A percentile compares a stretch with the other conserved stretches of the same genome.
These are phyloP conservation scores for Fusarium nelsonii DNA, from an alignment of 2,329 filamentous ascomycete genomes.

Conservation along the genomic window DNA sequence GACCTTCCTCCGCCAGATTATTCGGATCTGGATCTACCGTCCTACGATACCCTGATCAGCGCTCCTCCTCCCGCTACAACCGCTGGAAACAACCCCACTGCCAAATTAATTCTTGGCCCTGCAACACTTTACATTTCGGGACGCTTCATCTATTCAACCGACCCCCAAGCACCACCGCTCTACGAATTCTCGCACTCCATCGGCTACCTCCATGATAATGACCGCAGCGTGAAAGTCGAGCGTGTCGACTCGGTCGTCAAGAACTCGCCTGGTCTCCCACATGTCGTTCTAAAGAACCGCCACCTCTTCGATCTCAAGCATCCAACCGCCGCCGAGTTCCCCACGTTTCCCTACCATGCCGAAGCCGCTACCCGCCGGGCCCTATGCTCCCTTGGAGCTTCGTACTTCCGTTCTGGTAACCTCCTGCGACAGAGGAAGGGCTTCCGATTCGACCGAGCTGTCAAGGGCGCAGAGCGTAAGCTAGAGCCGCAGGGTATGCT, in stretches of 20 bases:
- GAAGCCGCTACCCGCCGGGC: constrained; percentile 50
- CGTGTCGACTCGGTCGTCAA: constrained; percentile 50
- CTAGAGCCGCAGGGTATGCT: constrained; percentile 44
- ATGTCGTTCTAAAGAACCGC: constrained; percentile 47
- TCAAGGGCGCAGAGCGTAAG: constrained; percentile 42
- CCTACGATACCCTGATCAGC: constrained; percentile 41
- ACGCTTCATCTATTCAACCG: constrained; percentile 52
- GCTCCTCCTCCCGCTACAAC: constrained; percentile 10
- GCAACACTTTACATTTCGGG: constrained; percentile 52
- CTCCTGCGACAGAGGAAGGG: constrained; percentile 44
- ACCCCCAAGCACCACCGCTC: constrained; percentile 48
- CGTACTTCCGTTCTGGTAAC: constrained; percentile 41
- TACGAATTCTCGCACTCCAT: constrained; percentile 55
- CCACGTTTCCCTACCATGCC: constrained; percentile 52
- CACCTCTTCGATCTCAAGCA: constrained; percentile 55
- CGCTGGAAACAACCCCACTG: constrained; percentile 19
- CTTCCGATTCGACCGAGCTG: constrained; percentile 50
- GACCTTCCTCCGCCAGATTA: constrained; percentile 29
- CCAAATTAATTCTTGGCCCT: constrained; percentile 44
- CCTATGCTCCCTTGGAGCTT: constrained; percentile 49
- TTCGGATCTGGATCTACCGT: constrained; percentile 35
- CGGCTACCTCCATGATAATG: constrained; percentile 50
- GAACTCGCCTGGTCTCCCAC: constrained; percentile 40
- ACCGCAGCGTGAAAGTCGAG: constrained; percentile 50
- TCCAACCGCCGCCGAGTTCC: constrained; percentile 45